phyloP scores from a whole-genome alignment of 2,329 filamentous ascomycete genomes.

The Paraphoma chrysanthemicola region DNA sequence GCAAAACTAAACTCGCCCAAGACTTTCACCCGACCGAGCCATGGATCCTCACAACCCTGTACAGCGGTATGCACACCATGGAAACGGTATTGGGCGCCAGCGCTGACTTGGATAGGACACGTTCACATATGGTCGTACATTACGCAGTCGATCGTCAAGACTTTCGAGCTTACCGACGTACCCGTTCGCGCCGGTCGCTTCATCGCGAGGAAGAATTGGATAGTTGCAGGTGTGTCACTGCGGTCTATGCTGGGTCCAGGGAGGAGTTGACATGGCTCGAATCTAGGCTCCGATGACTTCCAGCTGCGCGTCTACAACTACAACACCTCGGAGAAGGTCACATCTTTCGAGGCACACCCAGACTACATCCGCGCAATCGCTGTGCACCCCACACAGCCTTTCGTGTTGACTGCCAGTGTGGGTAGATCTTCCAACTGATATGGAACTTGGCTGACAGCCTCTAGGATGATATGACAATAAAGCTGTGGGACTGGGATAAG shows the following conservation, averaged over 20 bases:
- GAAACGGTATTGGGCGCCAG: slow-evolving; percentile 4
- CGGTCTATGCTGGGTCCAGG: background rate
- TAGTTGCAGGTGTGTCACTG: slow-evolving; percentile 73
- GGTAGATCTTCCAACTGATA: slow-evolving; percentile 13
- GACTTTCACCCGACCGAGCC: slow-evolving; percentile 97
- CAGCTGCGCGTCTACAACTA: slow-evolving; percentile 88
- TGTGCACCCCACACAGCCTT: slow-evolving; percentile 93
- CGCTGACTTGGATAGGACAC: slow-evolving; percentile 70
- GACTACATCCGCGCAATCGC: slow-evolving; percentile 98
- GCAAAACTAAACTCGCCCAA: slow-evolving; percentile 60
- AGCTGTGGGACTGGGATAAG: slow-evolving; percentile 99
- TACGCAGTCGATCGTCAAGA: slow-evolving; percentile 85
- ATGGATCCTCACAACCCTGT: slow-evolving; percentile 93
- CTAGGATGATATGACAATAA: slow-evolving; percentile 66
- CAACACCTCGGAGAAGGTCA: slow-evolving; percentile 99
- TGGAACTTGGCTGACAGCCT: slow-evolving; percentile 26
- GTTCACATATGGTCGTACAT: slow-evolving; percentile 99
- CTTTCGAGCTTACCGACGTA: slow-evolving; percentile 98
- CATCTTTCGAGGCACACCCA: slow-evolving; percentile 94
- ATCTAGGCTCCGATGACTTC: slow-evolving; percentile 79
- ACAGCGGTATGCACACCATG: slow-evolving; percentile 72
- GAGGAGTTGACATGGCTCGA: slow-evolving; percentile 26
- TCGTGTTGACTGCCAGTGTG: slow-evolving; percentile 87
- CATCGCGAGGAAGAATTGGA: slow-evolving; percentile 98
- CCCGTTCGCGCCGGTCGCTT: slow-evolving; percentile 96